Percentiles rank a stretch among this genome's conserved stretches.
These are phyloP conservation scores for Candida sakaeoensis DNA, from an alignment of 805 yeast species.

Conservation along the genomic window DNA sequence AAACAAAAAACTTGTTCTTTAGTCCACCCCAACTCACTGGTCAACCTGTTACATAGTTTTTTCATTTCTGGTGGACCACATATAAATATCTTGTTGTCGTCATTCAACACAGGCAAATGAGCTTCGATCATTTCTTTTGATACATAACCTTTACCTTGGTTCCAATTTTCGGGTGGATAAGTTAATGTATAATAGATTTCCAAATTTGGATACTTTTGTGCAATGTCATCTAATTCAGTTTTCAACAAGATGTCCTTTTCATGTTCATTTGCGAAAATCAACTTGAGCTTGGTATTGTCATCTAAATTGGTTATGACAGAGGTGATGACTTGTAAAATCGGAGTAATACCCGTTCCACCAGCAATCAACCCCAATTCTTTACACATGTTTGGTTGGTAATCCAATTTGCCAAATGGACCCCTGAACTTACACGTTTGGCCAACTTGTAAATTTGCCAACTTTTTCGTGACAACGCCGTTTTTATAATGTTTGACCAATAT, in stretches of 20 bases:
- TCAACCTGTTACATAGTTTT: constrained; percentile 43
- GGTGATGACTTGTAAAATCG: constrained; percentile 77
- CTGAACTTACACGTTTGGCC: constrained; percentile 68
- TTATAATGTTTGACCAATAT: constrained; percentile 72
- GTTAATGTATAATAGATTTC: constrained; percentile 56
- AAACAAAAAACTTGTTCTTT: constrained; percentile 51
- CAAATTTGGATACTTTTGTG: constrained; percentile 59
- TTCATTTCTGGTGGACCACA: constrained; percentile 79
- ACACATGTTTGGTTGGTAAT: constrained; percentile 55
- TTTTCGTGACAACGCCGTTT: constrained; percentile 65
- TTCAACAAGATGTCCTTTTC: constrained; percentile 72
- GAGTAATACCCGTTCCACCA: constrained; percentile 90
- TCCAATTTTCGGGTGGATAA: constrained; percentile 49
- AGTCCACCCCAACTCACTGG: constrained; percentile 63
- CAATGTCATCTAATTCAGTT: constrained; percentile 69
- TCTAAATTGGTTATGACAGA: constrained; percentile 65
- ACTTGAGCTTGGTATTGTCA: constrained; percentile 56
- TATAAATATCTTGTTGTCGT: constrained; percentile 55
- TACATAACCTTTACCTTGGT: constrained; percentile 56
- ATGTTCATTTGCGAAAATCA: constrained; percentile 72
- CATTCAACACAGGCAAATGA: constrained; percentile 48
- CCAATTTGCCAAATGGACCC: constrained; percentile 77
- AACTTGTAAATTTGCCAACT: constrained; percentile 58
- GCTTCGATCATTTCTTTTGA: constrained; percentile 53
- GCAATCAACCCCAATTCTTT: constrained; percentile 67